phyloP scores from a whole-genome alignment of 257 asterid species.

The Solanum paucissectum region DNA sequence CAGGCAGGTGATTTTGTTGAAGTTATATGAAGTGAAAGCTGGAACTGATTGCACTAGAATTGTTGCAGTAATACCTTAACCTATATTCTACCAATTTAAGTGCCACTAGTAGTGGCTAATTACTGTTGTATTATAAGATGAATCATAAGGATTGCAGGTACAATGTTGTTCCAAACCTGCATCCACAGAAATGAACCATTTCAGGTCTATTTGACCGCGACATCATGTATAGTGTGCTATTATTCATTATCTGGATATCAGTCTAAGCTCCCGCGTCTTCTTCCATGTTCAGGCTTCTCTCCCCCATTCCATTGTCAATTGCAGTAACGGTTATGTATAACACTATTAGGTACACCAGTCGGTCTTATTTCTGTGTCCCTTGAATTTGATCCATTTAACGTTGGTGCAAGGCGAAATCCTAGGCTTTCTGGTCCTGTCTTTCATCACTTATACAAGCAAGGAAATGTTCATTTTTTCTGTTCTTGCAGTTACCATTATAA shows the following conservation, averaged over 20 bases:
- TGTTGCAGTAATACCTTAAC: not conserved
- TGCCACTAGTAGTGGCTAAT: not conserved
- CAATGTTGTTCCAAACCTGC: not conserved
- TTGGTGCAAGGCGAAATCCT: not conserved
- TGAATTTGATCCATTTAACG: not conserved
- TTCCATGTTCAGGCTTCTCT: not conserved
- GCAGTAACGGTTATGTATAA: not conserved
- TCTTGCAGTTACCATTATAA: not conserved
- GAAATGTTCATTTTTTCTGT: not conserved
- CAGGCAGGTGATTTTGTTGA: not conserved
- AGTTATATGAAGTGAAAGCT: not conserved
- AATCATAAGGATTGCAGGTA: constrained; percentile 1
- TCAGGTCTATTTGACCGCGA: not conserved
- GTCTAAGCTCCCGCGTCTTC: not conserved
- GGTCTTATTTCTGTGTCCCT: not conserved
- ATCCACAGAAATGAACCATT: constrained; percentile 4
- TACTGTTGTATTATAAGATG: not conserved
- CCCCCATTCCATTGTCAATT: not conserved
- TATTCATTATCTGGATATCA: not conserved
- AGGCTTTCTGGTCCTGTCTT: not conserved
- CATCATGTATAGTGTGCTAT: not conserved
- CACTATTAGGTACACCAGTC: not conserved
- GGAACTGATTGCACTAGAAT: not conserved
- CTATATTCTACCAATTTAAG: not conserved
- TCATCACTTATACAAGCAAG: not conserved